phyloP scores from a whole-genome alignment of 2,329 filamentous ascomycete species.

The Botrytis porri region DNA sequence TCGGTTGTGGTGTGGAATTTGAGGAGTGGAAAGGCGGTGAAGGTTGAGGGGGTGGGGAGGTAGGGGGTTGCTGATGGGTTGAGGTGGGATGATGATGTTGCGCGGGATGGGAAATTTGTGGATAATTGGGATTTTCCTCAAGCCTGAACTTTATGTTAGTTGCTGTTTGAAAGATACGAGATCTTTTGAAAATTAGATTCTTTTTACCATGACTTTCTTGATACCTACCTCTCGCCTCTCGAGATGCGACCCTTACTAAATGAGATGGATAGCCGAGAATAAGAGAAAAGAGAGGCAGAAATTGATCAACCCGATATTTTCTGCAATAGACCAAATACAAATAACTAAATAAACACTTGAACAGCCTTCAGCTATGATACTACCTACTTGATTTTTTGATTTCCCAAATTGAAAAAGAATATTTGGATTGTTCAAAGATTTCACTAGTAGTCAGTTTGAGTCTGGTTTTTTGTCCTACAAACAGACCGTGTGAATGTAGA shows the following conservation, averaged over 20 bases:
- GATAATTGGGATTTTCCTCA: not conserved
- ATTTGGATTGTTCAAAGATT: not conserved
- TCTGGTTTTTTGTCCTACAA: not conserved
- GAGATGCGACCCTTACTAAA: not conserved
- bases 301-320: no score
- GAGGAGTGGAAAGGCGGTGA: not conserved
- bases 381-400: no score
- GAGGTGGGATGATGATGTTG: not conserved
- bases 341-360: no score
- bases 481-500: not conserved
- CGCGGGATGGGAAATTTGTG: not conserved
- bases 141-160: not conserved
- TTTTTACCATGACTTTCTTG: not conserved
- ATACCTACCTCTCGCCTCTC: no score
- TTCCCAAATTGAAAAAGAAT: not conserved
- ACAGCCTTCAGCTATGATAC: no score
- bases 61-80: not conserved
- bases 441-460: accelerated
- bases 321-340: no score
- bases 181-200: no score
- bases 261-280: no score
- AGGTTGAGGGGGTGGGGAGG: not conserved
- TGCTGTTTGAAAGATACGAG: accelerated
- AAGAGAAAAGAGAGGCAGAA: accelerated
- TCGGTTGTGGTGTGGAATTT: not conserved